Base-by-base conservation (phyloP, 2,329 filamentous ascomycete species). In the Monilinia vaccinii-corymbosi region DNA sequence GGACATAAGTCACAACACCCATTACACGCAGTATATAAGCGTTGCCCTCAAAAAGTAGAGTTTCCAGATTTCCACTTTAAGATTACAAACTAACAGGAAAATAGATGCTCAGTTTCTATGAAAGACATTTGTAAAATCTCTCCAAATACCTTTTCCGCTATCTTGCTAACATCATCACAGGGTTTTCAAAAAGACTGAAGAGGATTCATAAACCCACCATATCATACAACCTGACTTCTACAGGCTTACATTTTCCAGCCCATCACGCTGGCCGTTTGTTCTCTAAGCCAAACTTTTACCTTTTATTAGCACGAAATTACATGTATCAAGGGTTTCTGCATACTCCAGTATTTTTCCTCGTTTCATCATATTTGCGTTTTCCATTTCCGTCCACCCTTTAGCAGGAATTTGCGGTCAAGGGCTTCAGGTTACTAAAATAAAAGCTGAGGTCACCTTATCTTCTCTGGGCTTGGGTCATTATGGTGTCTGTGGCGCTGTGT, bases 31-130 rank as follows among this genome's bases (percentile, higher is more conserved):
- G 80, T 91, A 9, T 89, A 92, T 68, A 80, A 84, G 68, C 86
- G 90, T 66, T 91, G 88, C 66, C 89, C 89, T 0, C 89, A 93
- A 70, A 89, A 86, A 79, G 87, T 87, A 71, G 60, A 75, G 58
- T 51, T 14, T 42, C 18, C 9, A 32, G 14, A 21, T 40, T 32
- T 14, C 5, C 1, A 25, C 32, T 45, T 50, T 4, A 21, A 16
- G 51, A 6, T 32, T 50, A 16, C 11, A 38, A 45, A 48, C 63
- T 66, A 60, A 67, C 52, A 18, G 7, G 45, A 31, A 49, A 44
- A 23, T 50, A 74, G 73, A 75, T 79, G 78, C 72, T 80, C 2
- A 70, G 69, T 46, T 80, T 79, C 65, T 80, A 80, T 66, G 78
- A 80, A 65, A 74, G 72, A 52, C 78, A 80, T 73, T 68, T 58